These are phyloP conservation scores for Quercus ilex DNA, from an alignment of 306 rosid genomes.

Conservation along the genomic window DNA sequence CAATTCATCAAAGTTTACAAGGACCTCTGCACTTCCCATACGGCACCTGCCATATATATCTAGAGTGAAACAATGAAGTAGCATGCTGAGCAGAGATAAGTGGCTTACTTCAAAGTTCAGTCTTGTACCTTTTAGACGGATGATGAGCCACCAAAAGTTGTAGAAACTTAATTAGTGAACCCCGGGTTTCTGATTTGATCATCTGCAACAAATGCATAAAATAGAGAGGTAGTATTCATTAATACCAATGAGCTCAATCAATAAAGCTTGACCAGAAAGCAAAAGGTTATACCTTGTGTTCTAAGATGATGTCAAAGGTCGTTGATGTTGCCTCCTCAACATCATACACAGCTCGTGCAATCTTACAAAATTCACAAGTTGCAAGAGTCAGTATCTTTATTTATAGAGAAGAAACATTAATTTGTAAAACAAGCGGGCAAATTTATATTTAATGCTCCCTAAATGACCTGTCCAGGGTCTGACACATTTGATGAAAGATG, in stretches of 20 bases:
- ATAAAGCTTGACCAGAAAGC: conserved; percentile 5
- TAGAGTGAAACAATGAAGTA: conserved; percentile 22
- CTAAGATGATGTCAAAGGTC: conserved; percentile 82
- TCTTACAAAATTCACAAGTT: conserved; percentile 41
- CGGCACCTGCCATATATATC: conserved; percentile 71
- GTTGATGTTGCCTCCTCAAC: conserved; percentile 91
- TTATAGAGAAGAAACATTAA: conserved; percentile 3
- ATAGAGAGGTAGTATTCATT: conserved; percentile 20
- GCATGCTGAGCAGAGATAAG: conserved; percentile 6
- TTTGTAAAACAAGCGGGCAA: conserved; percentile 14
- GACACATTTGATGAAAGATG: conserved; percentile 71
- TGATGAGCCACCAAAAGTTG: conserved; percentile 87
- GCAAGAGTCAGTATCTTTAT: conserved; percentile 32
- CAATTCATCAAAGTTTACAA: conserved; percentile 78
- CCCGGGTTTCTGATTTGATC: conserved; percentile 84
- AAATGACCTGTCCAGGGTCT: conserved; percentile 76
- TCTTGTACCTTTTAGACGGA: conserved; percentile 78
- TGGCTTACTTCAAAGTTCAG: conserved; percentile 10
- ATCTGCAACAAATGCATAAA: conserved; percentile 42
- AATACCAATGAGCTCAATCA: conserved; percentile 7
- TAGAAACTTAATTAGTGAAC: conserved; percentile 74
- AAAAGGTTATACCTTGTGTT: conserved; percentile 52
- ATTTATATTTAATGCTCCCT: conserved; percentile 14
- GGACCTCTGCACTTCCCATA: conserved; percentile 84
- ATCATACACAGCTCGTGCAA: conserved; percentile 88